Conservation (phyloP, 257 asterid species). For the Leonotis leonurus region DNA sequence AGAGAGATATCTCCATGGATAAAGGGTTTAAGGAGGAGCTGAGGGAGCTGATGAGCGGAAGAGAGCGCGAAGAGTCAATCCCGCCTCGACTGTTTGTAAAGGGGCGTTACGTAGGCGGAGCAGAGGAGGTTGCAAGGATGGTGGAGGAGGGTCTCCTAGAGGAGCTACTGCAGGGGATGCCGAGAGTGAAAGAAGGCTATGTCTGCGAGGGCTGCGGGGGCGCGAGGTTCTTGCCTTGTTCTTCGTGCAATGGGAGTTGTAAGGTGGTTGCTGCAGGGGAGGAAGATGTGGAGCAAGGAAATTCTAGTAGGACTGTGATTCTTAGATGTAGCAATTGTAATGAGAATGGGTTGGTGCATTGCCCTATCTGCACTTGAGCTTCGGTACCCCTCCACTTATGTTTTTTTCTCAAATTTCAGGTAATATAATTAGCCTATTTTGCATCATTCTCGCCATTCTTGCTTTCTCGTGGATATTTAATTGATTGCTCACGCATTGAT, state of each 20-base stretch:
- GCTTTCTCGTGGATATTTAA: neutral
- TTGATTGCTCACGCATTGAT: neutral
- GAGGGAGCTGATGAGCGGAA: constrained; percentile 48
- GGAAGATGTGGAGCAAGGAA: constrained; percentile 18
- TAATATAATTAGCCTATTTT: neutral
- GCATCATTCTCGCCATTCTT: neutral
- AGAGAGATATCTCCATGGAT: constrained; percentile 90
- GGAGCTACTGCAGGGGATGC: constrained; percentile 55
- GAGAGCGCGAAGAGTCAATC: constrained; percentile 26
- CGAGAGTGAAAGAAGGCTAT: constrained; percentile 38
- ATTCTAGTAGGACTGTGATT: constrained; percentile 28
- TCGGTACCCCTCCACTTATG: neutral
- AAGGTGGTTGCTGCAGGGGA: constrained; percentile 33
- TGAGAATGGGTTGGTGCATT: constrained; percentile 75
- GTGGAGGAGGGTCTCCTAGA: constrained; percentile 57
- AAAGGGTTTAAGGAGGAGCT: constrained; percentile 67
- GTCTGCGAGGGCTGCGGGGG: constrained; percentile 85
- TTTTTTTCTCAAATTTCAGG: too few relatives aligned
- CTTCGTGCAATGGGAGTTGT: constrained; percentile 69
- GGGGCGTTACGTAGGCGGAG: constrained; percentile 82
- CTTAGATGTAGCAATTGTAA: constrained; percentile 60
- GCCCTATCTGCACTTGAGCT: constrained; percentile 61
- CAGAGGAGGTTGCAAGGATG: constrained; percentile 56
- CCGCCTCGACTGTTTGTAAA: constrained; percentile 77
- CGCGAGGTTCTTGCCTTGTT: constrained; percentile 71